phyloP scores from a whole-genome alignment of 768 basidiomycete species.

The Cystobasidium ongulense region DNA sequence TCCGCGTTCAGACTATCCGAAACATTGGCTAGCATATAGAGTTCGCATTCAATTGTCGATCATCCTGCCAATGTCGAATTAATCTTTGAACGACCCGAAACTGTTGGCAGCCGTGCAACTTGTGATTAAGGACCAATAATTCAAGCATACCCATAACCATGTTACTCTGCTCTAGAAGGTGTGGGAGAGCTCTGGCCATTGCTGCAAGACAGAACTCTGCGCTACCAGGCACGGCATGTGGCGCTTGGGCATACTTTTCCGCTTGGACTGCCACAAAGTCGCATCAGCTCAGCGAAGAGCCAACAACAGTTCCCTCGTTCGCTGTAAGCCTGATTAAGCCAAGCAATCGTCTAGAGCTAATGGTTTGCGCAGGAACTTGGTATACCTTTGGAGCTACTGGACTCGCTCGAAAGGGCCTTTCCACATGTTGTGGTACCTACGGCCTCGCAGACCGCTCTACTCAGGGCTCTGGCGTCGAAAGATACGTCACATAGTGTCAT shows the following conservation, averaged over 20 bases:
- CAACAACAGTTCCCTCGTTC: background rate
- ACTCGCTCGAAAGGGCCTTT: slow-evolving; percentile 1
- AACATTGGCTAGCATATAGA: too few relatives aligned
- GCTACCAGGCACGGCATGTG: background rate
- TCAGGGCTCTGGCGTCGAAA: background rate
- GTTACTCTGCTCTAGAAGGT: too few relatives aligned
- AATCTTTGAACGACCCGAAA: too few relatives aligned
- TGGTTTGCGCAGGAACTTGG: slow-evolving; percentile 4
- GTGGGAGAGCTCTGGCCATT: background rate
- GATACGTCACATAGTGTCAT: background rate
- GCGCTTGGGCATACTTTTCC: background rate
- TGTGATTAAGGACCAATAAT: too few relatives aligned
- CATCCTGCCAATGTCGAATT: too few relatives aligned
- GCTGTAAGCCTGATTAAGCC: background rate
- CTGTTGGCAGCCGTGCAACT: too few relatives aligned
- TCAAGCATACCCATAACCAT: too few relatives aligned
- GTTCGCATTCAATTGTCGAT: too few relatives aligned
- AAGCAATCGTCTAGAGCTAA: background rate
- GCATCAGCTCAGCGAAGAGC: background rate
- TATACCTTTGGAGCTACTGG: background rate
- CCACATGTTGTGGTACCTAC: slow-evolving; percentile 12
- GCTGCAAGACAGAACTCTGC: background rate
- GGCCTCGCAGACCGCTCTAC: slow-evolving; percentile 1
- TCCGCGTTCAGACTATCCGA: too few relatives aligned
- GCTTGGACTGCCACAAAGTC: background rate